Conservation (phyloP, 1,139 yeast species). For the Geotrichum candidum region DNA sequence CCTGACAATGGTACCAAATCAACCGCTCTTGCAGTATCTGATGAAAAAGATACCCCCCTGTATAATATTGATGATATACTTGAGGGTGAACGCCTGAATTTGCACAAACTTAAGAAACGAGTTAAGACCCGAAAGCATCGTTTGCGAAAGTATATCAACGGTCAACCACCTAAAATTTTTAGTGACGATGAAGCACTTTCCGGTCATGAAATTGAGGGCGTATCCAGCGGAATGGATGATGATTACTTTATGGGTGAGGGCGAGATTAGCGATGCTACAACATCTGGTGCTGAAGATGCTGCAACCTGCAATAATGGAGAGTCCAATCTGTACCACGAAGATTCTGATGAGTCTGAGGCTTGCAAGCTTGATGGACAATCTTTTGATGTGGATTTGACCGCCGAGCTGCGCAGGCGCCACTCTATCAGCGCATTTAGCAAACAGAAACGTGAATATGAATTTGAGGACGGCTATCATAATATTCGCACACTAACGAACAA, state of each 20-base stretch:
- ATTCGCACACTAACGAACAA: slow-evolving; percentile 2
- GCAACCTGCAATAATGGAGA: background rate
- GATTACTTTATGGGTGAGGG: slow-evolving; percentile 2
- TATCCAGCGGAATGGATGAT: slow-evolving; percentile 2
- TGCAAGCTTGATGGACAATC: background rate
- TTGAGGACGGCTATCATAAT: background rate
- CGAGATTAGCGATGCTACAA: slow-evolving; percentile 6
- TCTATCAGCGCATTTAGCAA: background rate
- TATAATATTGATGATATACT: background rate
- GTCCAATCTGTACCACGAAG: background rate
- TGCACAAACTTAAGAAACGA: background rate
- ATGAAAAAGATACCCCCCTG: background rate
- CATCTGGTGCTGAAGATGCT: slow-evolving; percentile 3
- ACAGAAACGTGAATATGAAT: background rate
- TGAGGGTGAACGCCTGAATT: background rate
- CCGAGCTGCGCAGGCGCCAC: slow-evolving; percentile 10
- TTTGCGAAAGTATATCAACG: slow-evolving; percentile 9
- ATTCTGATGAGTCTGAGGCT: background rate
- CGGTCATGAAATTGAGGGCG: slow-evolving; percentile 6
- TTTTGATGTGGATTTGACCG: slow-evolving; percentile 8
- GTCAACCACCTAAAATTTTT: background rate
- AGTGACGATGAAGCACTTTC: background rate
- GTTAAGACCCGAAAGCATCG: background rate
- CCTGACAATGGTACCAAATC: background rate
- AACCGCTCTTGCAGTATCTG: background rate